These are phyloP conservation scores for Phymatotrichopsis omnivora DNA, from an alignment of 2,329 filamentous ascomycete genomes.

Conservation along the genomic window DNA sequence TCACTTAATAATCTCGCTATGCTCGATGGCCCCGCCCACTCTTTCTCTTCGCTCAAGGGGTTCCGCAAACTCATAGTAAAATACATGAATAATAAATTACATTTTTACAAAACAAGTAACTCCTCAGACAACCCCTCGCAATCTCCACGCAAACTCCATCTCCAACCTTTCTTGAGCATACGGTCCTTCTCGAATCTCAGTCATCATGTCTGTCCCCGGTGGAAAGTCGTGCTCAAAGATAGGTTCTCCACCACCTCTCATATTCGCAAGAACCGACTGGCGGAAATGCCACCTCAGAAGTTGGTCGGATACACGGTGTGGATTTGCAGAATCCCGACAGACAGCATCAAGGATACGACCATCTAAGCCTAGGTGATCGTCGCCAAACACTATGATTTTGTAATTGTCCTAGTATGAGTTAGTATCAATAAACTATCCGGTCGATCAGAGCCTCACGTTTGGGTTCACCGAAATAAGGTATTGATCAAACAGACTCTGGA, in stretches of 20 bases:
- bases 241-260: conserved; percentile 16
- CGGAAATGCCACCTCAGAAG: conserved; percentile 11
- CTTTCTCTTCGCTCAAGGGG: too few species aligned
- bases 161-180: conserved; percentile 19
- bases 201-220: conserved; percentile 18
- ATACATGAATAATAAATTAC: too few species aligned
- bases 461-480: too few species aligned
- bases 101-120: too few species aligned
- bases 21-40: too few species aligned
- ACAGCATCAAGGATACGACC: too few species aligned
- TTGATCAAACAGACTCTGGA: too few species aligned
- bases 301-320: conserved; percentile 3
- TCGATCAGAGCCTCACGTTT: too few species aligned
- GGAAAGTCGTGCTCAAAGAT: conserved; percentile 21
- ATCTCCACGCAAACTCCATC: conserved; percentile 15
- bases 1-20: too few species aligned
- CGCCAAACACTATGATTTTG: conserved; percentile 13
- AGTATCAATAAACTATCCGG: too few species aligned
- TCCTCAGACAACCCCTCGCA: too few species aligned
- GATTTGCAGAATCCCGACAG: conserved; percentile 5
- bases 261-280: conserved; percentile 16
- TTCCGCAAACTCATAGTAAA: too few species aligned
- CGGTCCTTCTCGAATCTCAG: conserved; percentile 6
- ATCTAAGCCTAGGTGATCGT: conserved; percentile 7
- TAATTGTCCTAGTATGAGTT: conserved; percentile 13